phyloP scores from a whole-genome alignment of 768 basidiomycete species.

The Boletus eberwhitei region DNA sequence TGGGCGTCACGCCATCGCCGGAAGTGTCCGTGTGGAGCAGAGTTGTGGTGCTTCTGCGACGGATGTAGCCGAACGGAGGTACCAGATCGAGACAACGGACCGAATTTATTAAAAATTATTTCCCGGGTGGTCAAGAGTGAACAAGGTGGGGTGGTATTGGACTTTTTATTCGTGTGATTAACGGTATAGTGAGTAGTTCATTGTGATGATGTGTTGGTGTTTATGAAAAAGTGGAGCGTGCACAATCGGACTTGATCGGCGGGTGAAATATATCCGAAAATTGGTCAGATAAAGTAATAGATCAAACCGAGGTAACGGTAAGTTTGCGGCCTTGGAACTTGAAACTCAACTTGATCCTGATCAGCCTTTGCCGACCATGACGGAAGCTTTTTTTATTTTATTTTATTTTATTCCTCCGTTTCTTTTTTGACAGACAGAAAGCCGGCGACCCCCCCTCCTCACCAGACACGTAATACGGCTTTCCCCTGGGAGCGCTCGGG shows the following conservation, averaged over 20 bases:
- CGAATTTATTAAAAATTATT: background rate
- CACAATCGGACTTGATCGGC: slow-evolving; percentile 35
- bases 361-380: slow-evolving; percentile 31
- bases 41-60: slow-evolving; percentile 12
- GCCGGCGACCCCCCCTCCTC: slow-evolving; percentile 6
- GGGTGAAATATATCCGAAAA: slow-evolving; percentile 28
- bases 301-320: slow-evolving; percentile 27
- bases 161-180: slow-evolving; percentile 3
- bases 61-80: slow-evolving; percentile 29
- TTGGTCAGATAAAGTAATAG: slow-evolving; percentile 30
- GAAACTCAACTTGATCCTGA: slow-evolving; percentile 31
- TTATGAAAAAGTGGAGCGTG: slow-evolving; percentile 9
- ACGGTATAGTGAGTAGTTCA: slow-evolving; percentile 7
- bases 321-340: slow-evolving; percentile 31
- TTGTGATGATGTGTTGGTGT: slow-evolving; percentile 13
- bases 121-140: background rate
- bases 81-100: slow-evolving; percentile 19
- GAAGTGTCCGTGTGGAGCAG: slow-evolving; percentile 21
- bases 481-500: background rate
- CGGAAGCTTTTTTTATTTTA: slow-evolving; percentile 24
- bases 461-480: slow-evolving; percentile 24
- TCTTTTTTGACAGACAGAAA: slow-evolving; percentile 19
- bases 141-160: no score
- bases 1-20: slow-evolving; percentile 16
- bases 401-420: slow-evolving; percentile 25